Percentiles rank a stretch among this genome's conserved stretches.
Conservation (phyloP, 164 flowering plant species). For the Tinospora cordifolia region DNA sequence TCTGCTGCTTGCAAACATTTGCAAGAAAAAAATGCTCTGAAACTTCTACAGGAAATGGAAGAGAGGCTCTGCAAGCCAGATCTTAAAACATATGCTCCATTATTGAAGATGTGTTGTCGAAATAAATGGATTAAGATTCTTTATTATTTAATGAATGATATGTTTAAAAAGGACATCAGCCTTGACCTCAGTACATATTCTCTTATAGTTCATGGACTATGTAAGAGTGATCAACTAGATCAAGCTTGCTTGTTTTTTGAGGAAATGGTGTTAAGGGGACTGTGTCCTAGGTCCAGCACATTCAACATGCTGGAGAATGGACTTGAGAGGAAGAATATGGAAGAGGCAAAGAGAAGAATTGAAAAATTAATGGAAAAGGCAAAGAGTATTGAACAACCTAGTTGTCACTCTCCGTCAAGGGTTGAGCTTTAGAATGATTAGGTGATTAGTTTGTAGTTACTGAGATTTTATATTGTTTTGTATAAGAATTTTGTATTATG, state of each 20-base stretch:
- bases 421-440: slow-evolving; percentile 1
- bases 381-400: slow-evolving; percentile 12
- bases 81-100: slow-evolving; percentile 43
- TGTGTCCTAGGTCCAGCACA: slow-evolving; percentile 31
- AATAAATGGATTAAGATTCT: slow-evolving; percentile 57
- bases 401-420: not conserved
- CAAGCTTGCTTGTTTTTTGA: slow-evolving; percentile 49
- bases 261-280: slow-evolving; percentile 48
- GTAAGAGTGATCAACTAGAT: slow-evolving; percentile 38
- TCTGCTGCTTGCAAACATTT: slow-evolving; percentile 38
- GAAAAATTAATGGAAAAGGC: slow-evolving; percentile 35
- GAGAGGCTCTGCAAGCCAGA: slow-evolving; percentile 44
- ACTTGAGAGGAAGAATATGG: slow-evolving; percentile 40
- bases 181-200: slow-evolving; percentile 43
- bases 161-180: slow-evolving; percentile 46
- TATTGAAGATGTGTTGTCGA: slow-evolving; percentile 52
- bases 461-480: not conserved
- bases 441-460: not conserved
- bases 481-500: not conserved
- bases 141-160: slow-evolving; percentile 41
- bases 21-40: slow-evolving; percentile 45
- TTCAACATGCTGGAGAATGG: slow-evolving; percentile 28
- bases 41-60: slow-evolving; percentile 46
- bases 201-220: slow-evolving; percentile 43
- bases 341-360: slow-evolving; percentile 30